Base-by-base conservation (phyloP, 2,329 filamentous ascomycete genomes). In the Sclerotinia borealis region DNA sequence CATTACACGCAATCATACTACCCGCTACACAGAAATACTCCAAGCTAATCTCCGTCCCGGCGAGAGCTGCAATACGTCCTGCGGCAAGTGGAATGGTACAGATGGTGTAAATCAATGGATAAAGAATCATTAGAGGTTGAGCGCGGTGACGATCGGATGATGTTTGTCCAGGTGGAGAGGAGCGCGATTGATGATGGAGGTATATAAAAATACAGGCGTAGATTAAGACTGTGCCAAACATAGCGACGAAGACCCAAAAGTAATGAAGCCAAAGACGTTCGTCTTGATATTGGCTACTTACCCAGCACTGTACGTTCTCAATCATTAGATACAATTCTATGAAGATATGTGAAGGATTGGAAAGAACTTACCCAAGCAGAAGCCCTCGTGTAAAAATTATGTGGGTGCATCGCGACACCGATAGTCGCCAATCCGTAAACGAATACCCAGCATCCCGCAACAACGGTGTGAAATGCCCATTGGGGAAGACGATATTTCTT, bases 81-180 rank as follows among this genome's bases (percentile, higher is more conserved):
- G 83, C 79, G 5, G 86, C 86, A 0, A 91, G 78, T 0, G 88
- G 88, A 0, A 86, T 79, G 0, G 87, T 90, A 71, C 87, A 88
- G n/a, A 88, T 69, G 8, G 89, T 80, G 72, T 90, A 90, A 66
- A 90, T 86, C 67, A 87, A 71, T 0, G 88, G 88, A 65, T 91
- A 91, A 9, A 88, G 78, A 36, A 89, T 77, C 81, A 84, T 84
- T 66, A 89, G 85, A 6, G 70, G 71, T 11, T 70, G 71, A 17
- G 72, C 67, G 27, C 67, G 65, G 41, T 70, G 67, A 10, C 61
- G 22, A 13, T 37, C 43, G 4, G 63, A 34, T 3, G 56, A 47
- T 19, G 55, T 4, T 13, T n/a, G 31, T 34, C 37, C 27, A 10
- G 41, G 11, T 29, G 49, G n/a, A 37, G 48, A 19, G 29, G 15